These are phyloP conservation scores for Sclerotinia trifoliorum DNA, from an alignment of 2,329 filamentous ascomycete genomes.

Conservation along the genomic window DNA sequence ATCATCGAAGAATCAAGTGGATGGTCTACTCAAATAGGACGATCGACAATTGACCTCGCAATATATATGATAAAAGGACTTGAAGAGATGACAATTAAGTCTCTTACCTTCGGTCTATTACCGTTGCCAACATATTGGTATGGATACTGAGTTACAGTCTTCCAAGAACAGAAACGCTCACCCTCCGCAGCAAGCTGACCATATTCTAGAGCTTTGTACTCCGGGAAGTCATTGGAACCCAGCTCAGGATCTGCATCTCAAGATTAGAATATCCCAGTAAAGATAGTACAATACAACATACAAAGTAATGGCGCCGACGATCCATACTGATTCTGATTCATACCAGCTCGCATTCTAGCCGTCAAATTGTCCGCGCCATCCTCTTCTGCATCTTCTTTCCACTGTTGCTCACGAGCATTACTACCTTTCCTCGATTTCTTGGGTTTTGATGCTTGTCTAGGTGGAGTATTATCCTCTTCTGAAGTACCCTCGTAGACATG, in stretches of 20 bases:
- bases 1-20: conserved; percentile 4
- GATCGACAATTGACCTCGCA: background rate
- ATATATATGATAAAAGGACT: background rate
- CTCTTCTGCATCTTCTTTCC: background rate
- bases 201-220: conserved; percentile 30
- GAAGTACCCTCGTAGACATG: conserved; percentile 19
- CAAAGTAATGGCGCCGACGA: conserved; percentile 13
- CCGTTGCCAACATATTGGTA: conserved; percentile 55
- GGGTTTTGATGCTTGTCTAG: background rate
- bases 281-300: background rate
- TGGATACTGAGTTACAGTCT: conserved; percentile 57
- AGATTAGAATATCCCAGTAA: background rate
- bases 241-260: conserved; percentile 8
- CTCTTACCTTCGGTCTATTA: conserved; percentile 42
- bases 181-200: conserved; percentile 34
- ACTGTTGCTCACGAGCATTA: background rate
- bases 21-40: background rate
- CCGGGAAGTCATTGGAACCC: conserved; percentile 20
- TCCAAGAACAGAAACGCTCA: conserved; percentile 51
- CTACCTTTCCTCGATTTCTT: background rate
- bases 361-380: conserved; percentile 11
- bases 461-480: background rate
- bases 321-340: background rate
- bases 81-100: background rate
- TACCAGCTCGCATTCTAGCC: conserved; percentile 2